These are phyloP conservation scores for Debaryomyces robertsiae DNA, from an alignment of 1,139 yeast genomes.

Conservation along the genomic window DNA sequence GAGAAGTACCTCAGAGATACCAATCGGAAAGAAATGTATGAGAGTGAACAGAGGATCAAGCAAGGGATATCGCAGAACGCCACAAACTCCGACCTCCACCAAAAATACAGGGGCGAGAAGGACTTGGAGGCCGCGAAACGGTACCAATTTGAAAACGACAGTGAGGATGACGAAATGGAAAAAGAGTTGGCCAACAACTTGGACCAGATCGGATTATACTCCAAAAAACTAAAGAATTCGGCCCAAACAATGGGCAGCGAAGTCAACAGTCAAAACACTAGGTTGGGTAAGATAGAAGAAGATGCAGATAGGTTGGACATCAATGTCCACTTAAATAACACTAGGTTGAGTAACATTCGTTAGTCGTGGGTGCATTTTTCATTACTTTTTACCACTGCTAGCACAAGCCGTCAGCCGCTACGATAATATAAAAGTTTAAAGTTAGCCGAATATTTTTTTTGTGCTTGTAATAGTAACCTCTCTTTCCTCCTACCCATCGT, in stretches of 20 bases:
- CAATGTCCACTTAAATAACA: constrained; percentile 52
- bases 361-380: too few species aligned
- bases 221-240: constrained; percentile 44
- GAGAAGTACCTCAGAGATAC: constrained; percentile 55
- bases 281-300: constrained; percentile 54
- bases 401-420: too few species aligned
- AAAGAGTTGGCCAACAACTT: constrained; percentile 56
- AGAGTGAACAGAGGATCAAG: constrained; percentile 49
- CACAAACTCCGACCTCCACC: constrained; percentile 41
- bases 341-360: constrained; percentile 48
- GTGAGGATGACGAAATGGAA: constrained; percentile 62
- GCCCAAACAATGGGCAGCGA: constrained; percentile 53
- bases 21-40: constrained; percentile 46
- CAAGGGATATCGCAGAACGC: constrained; percentile 44
- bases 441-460: too few species aligned
- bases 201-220: constrained; percentile 52
- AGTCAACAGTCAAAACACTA: constrained; percentile 51
- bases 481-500: too few species aligned
- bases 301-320: constrained; percentile 59
- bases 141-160: constrained; percentile 55
- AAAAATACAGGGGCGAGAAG: constrained; percentile 53
- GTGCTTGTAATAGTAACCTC: too few species aligned
- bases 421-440: too few species aligned
- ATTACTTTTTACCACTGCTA: too few species aligned
- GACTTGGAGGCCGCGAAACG: constrained; percentile 50